Percentiles rank a stretch among this genome's conserved stretches.
phyloP scores from a whole-genome alignment of 2,329 filamentous ascomycete genomes.

The Ophiostoma triangulosporum region DNA sequence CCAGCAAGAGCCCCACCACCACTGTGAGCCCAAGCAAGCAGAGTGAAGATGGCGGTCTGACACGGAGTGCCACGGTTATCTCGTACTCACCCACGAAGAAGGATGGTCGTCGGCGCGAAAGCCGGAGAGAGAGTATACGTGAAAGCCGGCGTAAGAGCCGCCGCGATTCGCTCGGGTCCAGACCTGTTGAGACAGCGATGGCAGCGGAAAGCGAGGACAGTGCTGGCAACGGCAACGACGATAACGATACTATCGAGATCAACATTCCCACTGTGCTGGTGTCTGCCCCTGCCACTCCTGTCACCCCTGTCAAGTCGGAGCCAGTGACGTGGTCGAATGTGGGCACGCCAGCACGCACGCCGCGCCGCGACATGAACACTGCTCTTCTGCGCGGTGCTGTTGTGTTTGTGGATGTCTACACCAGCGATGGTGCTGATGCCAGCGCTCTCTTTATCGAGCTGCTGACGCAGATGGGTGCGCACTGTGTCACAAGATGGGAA shows the following conservation, averaged over 20 bases:
- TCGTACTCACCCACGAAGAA: conserved; percentile 40
- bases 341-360: conserved; percentile 43
- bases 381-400: conserved; percentile 54
- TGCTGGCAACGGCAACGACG: conserved; percentile 7
- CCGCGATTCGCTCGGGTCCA: conserved; percentile 15
- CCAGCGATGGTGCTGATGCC: conserved; percentile 66
- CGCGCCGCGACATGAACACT: conserved; percentile 38
- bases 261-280: neutral
- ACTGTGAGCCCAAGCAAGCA: neutral
- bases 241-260: neutral
- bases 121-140: conserved; percentile 3
- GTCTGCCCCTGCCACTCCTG: conserved; percentile 27
- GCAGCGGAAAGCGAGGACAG: conserved; percentile 13
- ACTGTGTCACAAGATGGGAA: conserved; percentile 61
- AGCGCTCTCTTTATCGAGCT: conserved; percentile 67
- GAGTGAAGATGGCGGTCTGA: conserved; percentile 19
- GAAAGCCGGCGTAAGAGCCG: conserved; percentile 10
- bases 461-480: conserved; percentile 67
- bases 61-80: conserved; percentile 37
- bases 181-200: neutral
- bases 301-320: conserved; percentile 35
- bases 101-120: conserved; percentile 9
- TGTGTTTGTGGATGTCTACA: conserved; percentile 74
- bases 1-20: neutral
- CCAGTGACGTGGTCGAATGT: conserved; percentile 34